Evolutionary conservation across 148 eudicot species (phyloP).

Genomic region (Rhododendron vialii): DNA sequence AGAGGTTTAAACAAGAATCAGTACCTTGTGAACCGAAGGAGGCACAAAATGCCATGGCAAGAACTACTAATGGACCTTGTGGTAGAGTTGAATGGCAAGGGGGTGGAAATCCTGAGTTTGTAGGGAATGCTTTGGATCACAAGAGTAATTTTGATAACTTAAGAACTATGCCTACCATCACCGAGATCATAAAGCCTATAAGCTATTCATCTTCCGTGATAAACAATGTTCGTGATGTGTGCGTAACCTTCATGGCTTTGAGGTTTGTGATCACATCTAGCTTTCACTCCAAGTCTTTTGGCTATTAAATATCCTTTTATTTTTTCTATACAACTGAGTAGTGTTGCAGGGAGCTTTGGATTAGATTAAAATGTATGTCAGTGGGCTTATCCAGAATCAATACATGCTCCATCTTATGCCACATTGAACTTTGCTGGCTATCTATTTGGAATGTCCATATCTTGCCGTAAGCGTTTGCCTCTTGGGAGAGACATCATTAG

Average conservation of each 20-base stretch:
- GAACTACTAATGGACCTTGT: slow-evolving; percentile 23
- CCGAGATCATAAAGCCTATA: slow-evolving; percentile 68
- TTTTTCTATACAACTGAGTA: not conserved
- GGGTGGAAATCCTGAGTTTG: slow-evolving; percentile 14
- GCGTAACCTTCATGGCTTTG: slow-evolving; percentile 64
- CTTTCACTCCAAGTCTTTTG: not conserved
- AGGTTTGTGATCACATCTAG: slow-evolving; percentile 49
- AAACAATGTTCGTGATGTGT: slow-evolving; percentile 54
- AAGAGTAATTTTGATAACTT: slow-evolving; percentile 43
- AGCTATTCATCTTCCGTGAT: slow-evolving; percentile 55
- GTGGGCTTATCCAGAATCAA: not conserved
- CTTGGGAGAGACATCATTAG: not conserved
- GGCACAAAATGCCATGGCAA: slow-evolving; percentile 20
- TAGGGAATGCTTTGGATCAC: slow-evolving; percentile 28
- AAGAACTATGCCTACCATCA: slow-evolving; percentile 36
- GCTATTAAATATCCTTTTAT: not conserved
- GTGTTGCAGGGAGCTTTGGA: not conserved
- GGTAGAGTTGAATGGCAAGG: slow-evolving; percentile 27
- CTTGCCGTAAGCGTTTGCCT: not conserved
- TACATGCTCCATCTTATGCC: not conserved
- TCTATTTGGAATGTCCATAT: not conserved
- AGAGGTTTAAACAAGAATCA: slow-evolving; percentile 62
- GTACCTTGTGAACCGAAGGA: slow-evolving; percentile 25
- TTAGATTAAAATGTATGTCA: not conserved
- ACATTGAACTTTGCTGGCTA: not conserved